These are phyloP conservation scores for Emiliania huxleyi DNA, from an alignment of 78 protist genomes.

Conservation along the genomic window DNA sequence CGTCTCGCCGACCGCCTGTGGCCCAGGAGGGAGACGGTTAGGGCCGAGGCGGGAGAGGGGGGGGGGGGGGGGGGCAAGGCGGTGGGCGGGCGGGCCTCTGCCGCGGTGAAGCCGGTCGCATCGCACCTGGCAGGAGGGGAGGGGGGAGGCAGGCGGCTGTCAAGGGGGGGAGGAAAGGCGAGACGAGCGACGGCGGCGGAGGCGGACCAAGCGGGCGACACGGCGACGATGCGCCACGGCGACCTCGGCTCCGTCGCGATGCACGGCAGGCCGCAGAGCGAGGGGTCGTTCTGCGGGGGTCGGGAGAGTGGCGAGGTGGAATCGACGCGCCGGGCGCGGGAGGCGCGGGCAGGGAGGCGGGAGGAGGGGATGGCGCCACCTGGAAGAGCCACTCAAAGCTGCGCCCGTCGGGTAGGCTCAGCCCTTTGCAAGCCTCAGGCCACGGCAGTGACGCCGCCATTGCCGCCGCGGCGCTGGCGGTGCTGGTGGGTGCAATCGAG, in stretches of 20 bases:
- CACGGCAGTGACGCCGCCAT: no score
- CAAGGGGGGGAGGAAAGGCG: no score
- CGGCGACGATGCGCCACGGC: background rate
- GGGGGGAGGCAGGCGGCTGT: no score
- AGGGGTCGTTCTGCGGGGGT: background rate
- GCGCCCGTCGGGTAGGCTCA: background rate
- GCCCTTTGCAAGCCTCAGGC: no score
- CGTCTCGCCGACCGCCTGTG: background rate
- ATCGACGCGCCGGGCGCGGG: background rate
- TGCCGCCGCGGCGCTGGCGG: no score
- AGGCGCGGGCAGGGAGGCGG: background rate
- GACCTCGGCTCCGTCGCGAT: background rate
- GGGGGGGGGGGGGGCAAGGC: no score
- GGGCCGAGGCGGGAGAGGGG: no score
- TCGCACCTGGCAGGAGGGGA: no score
- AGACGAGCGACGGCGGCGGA: no score
- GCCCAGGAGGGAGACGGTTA: no score
- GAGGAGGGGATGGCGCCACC: background rate
- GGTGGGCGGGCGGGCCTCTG: no score
- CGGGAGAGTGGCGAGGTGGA: background rate
- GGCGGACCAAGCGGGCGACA: background rate
- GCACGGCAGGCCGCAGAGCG: background rate
- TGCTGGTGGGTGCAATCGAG: no score
- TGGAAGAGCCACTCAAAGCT: background rate
- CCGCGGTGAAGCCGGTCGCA: background rate